A percentile compares a stretch with the other conserved stretches of the same genome.
Evolutionary conservation across 1,284 basidiomycete species (phyloP).

Genomic region (Ganoderma resinaceum): DNA sequence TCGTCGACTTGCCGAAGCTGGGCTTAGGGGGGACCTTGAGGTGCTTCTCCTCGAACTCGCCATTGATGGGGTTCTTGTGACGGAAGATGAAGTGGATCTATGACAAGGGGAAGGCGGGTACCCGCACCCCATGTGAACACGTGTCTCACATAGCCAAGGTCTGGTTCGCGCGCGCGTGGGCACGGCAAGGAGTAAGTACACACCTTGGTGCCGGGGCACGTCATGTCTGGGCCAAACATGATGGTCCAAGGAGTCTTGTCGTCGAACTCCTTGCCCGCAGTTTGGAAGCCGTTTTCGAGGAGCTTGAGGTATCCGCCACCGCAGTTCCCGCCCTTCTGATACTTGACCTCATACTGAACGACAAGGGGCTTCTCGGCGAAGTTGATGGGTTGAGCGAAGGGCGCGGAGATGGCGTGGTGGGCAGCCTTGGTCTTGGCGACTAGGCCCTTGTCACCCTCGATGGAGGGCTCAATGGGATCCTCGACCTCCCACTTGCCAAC

Average conservation of each 20-base stretch:
- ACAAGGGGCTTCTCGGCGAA: slow-evolving; percentile 91
- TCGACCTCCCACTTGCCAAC: slow-evolving; percentile 98
- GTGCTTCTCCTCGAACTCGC: slow-evolving; percentile 98
- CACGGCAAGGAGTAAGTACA: slow-evolving; percentile 20
- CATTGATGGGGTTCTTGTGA: slow-evolving; percentile 90
- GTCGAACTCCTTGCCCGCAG: slow-evolving; percentile 91
- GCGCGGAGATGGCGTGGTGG: slow-evolving; percentile 97
- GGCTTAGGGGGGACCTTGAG: slow-evolving; percentile 85
- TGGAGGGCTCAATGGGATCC: slow-evolving; percentile 76
- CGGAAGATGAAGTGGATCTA: slow-evolving; percentile 98
- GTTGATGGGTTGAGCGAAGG: slow-evolving; percentile 82
- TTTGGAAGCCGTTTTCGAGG: slow-evolving; percentile 91
- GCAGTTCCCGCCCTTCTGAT: slow-evolving; percentile 99
- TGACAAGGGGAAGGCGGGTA: slow-evolving; percentile 12
- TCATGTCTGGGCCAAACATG: slow-evolving; percentile 94
- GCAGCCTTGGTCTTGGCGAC: slow-evolving; percentile 94
- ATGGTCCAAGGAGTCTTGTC: slow-evolving; percentile 98
- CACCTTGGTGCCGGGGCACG: slow-evolving; percentile 87
- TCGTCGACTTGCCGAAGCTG: slow-evolving; percentile 87
- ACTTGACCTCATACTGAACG: slow-evolving; percentile 99
- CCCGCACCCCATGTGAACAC: slow-evolving; percentile 3
- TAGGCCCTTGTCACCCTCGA: slow-evolving; percentile 88
- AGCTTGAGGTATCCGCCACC: slow-evolving; percentile 99
- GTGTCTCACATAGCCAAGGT: not conserved
- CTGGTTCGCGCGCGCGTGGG: not conserved